Evolutionary conservation across 1,284 basidiomycete genomes (phyloP), one percentile per base, ranked within the genome.

Genomic region (Pseudomicrostroma phylloplanum): DNA sequence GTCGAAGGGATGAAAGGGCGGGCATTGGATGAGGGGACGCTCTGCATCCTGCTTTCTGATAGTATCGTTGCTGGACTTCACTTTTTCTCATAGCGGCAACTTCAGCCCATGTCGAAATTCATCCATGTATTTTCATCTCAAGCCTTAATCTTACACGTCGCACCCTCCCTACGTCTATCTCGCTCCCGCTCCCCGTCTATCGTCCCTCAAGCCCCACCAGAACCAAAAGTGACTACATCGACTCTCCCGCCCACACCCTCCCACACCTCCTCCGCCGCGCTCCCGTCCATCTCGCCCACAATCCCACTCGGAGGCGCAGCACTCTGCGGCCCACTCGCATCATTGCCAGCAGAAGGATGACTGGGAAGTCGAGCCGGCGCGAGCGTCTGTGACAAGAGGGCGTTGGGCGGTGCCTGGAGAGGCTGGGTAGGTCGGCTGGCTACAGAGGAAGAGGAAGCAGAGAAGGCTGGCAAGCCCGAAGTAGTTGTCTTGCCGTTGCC

Each of bases 171-270:
- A 36, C 9, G 30, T 36, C 30, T 36, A 36, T 36, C 9, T 9
- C 30, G 9, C 4, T 36, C 30, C 9, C 9, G 30, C 30, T 36
- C n/a, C n/a, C n/a, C n/a, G n/a, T n/a, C n/a, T n/a, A n/a, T n/a
- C n/a, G n/a, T n/a, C n/a, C n/a, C 30, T 36, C 30, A 36, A 36
- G 12, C 51, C 49, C 36, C 23, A 21, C 26, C 46, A 46, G 70
- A 58, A 21, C 26, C 46, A 46, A 72, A 58, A 17, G 67, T 2
- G 0, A 65, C 68, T 0, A 72, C 66, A 55, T 72, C 69, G 17
- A 70, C 64, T 1, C 66, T 43, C 0, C 60, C 61, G 1, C 71
- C 71, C 17, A 60, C 55, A 3, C 71, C 71, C 6, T 55, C 54
- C 71, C 71, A 72, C 3, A 57, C 41, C 4, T 51, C 56, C 25